Conservation (phyloP, 2,329 filamentous ascomycete species). For the Microdochium nivale region DNA sequence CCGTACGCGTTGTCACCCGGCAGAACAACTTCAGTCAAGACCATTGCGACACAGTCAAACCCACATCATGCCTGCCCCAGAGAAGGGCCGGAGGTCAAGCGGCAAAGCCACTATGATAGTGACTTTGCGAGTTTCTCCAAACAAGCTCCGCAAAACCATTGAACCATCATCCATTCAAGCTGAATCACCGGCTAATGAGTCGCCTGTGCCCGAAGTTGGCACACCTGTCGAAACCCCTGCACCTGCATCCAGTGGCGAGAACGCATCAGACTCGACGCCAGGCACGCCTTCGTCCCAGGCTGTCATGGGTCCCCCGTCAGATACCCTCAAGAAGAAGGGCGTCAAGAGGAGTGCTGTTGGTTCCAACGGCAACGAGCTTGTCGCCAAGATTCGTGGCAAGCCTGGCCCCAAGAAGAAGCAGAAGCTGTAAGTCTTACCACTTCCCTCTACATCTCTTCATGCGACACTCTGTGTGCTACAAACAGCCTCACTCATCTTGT, state of each 20-base stretch:
- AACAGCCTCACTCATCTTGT: constrained; percentile 3
- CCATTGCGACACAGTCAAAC: constrained; percentile 1
- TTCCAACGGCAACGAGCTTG: constrained; percentile 47
- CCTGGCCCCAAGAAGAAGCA: constrained; percentile 96
- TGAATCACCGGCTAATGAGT: constrained; percentile 36
- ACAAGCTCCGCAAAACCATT: constrained; percentile 40
- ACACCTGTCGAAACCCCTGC: constrained; percentile 23
- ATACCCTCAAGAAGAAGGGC: constrained; percentile 67
- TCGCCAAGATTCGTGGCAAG: constrained; percentile 69
- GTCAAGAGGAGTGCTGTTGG: constrained; percentile 60
- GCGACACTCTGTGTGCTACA: background rate
- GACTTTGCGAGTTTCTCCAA: constrained; percentile 42
- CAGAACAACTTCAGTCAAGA: background rate
- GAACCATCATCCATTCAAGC: constrained; percentile 33
- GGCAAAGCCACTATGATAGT: constrained; percentile 30
- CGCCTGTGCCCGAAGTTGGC: constrained; percentile 31
- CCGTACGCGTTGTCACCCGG: background rate
- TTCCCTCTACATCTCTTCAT: constrained; percentile 1
- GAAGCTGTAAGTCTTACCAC: constrained; percentile 62
- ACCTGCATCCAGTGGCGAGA: constrained; percentile 40
- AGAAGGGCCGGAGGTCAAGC: constrained; percentile 34
- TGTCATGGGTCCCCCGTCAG: constrained; percentile 50
- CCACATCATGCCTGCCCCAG: constrained; percentile 15
- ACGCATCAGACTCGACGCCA: constrained; percentile 49
- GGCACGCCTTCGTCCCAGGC: constrained; percentile 48